Conservation (phyloP, 345 rosid genomes). For the Moringa oleifera region DNA sequence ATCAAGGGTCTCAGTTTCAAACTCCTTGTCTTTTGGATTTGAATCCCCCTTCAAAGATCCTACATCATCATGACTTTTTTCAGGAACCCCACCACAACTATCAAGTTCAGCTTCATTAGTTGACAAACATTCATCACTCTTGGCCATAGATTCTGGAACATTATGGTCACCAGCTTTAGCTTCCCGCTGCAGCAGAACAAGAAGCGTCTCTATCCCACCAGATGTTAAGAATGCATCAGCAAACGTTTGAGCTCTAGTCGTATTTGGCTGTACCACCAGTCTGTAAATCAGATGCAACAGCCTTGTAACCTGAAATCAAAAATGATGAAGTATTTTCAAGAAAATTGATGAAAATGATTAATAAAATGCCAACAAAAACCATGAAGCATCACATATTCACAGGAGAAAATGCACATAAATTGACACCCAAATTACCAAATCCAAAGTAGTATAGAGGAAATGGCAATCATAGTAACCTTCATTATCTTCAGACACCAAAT, state of each 20-base stretch:
- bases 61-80: slow-evolving; percentile 34
- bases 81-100: slow-evolving; percentile 22
- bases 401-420: not conserved
- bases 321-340: slow-evolving; percentile 17
- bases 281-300: slow-evolving; percentile 84
- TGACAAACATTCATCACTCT: slow-evolving; percentile 31
- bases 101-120: slow-evolving; percentile 36
- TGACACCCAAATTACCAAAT: not conserved
- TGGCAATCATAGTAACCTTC: not conserved
- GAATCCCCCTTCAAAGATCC: slow-evolving; percentile 34
- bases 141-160: slow-evolving; percentile 29
- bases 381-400: not conserved
- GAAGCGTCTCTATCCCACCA: slow-evolving; percentile 97
- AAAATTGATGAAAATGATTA: slow-evolving; percentile 4
- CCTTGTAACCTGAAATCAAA: slow-evolving; percentile 71
- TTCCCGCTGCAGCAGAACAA: slow-evolving; percentile 91
- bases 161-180: slow-evolving; percentile 72
- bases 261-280: slow-evolving; percentile 92
- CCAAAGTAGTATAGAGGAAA: not conserved
- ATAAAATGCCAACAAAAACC: not conserved
- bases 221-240: slow-evolving; percentile 72
- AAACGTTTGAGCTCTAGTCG: slow-evolving; percentile 68
- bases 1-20: slow-evolving; percentile 30
- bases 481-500: not conserved
- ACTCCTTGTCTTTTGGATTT: slow-evolving; percentile 30